A percentile compares a stretch with the other conserved stretches of the same genome.
These are phyloP conservation scores for Phytophthora foliorum DNA, from an alignment of 352 stramenopile genomes.

Conservation along the genomic window DNA sequence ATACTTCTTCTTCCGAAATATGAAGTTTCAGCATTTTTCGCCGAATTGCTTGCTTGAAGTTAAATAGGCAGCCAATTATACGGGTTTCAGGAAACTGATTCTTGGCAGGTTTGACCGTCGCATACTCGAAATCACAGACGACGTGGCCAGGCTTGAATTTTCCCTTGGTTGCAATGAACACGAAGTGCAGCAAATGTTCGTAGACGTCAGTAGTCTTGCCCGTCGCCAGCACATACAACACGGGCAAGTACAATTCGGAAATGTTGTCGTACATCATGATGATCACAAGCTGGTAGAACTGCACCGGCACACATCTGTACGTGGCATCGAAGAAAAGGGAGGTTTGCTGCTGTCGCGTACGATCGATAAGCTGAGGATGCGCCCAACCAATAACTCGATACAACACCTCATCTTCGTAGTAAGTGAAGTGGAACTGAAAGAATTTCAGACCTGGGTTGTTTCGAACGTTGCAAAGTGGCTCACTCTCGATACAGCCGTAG, in stretches of 20 bases:
- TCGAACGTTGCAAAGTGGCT: constrained; percentile 9
- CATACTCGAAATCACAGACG: constrained; percentile 15
- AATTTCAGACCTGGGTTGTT: constrained; percentile 3
- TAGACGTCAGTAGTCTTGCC: constrained; percentile 9
- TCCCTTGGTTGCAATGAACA: constrained; percentile 1
- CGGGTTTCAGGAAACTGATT: constrained; percentile 19
- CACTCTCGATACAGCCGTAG: not conserved
- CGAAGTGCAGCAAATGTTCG: not conserved
- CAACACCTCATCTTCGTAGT: constrained; percentile 20
- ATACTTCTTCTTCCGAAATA: constrained; percentile 4
- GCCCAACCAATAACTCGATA: no score
- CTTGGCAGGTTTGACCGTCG: constrained; percentile 5
- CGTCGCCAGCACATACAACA: constrained; percentile 13
- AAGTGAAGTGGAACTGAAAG: constrained; percentile 19
- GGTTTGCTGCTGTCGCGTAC: not conserved
- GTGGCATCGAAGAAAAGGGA: constrained; percentile 13
- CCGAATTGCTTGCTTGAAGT: constrained; percentile 19
- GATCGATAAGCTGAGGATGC: constrained; percentile 2
- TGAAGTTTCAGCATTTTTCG: constrained; percentile 18
- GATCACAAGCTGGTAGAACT: constrained; percentile 16
- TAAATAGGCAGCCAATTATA: constrained; percentile 12
- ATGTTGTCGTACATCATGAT: no score
- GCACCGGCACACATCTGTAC: constrained; percentile 12
- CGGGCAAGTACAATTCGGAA: constrained; percentile 3
- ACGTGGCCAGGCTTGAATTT: not conserved